A percentile compares a stretch with the other conserved stretches of the same genome.
phyloP scores from a whole-genome alignment of 441 rosid genomes.

The Populus hybrid region DNA sequence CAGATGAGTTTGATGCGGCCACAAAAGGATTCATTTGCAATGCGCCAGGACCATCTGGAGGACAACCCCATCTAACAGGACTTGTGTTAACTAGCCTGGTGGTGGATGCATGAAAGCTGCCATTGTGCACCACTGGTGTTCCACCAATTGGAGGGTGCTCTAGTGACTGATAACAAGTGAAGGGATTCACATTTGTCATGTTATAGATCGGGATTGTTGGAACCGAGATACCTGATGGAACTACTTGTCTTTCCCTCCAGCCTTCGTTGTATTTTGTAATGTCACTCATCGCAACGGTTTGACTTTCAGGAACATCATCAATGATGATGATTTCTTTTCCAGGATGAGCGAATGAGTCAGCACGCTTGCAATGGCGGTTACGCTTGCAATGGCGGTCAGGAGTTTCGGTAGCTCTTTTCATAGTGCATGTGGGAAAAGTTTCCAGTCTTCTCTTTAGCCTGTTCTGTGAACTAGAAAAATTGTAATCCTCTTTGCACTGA shows the following conservation, averaged over 20 bases:
- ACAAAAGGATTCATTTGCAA: conserved; percentile 33
- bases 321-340: conserved; percentile 47
- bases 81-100: conserved; percentile 30
- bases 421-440: conserved; percentile 14
- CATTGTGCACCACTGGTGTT: conserved; percentile 19
- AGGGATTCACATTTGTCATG: conserved; percentile 17
- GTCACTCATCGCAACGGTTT: conserved; percentile 16
- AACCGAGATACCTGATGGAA: conserved; percentile 29
- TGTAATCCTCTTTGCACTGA: conserved; percentile 25
- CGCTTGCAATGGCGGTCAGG: conserved; percentile 17
- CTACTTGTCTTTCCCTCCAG: conserved; percentile 24
- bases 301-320: conserved; percentile 50
- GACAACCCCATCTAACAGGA: conserved; percentile 39
- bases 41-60: conserved; percentile 36
- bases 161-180: conserved; percentile 32
- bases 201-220: conserved; percentile 23
- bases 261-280: conserved; percentile 23
- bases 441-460: conserved; percentile 23
- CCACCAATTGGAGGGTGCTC: conserved; percentile 26
- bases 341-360: conserved; percentile 22
- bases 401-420: conserved; percentile 22
- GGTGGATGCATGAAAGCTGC: conserved; percentile 22
- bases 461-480: conserved; percentile 23
- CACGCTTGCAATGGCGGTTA: conserved; percentile 16
- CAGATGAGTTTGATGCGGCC: conserved; percentile 30